Evolutionary conservation across 2,329 filamentous ascomycete species (phyloP).

Genomic region (Pestalotiopsis sp.): DNA sequence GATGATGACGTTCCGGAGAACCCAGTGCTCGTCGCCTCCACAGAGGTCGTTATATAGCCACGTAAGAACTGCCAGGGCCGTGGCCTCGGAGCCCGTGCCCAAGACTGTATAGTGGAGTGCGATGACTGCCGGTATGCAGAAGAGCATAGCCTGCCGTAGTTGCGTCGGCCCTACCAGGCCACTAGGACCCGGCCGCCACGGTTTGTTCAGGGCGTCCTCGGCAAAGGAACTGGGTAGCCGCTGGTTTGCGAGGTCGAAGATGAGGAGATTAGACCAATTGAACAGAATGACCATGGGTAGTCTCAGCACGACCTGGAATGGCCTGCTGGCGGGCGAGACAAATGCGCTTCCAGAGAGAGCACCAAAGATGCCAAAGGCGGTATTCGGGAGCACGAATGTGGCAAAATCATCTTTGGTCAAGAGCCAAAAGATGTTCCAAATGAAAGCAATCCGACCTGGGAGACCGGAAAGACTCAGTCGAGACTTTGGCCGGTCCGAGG

Average conservation of each 20-base stretch:
- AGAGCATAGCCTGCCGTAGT: background rate
- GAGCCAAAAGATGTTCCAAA: no score
- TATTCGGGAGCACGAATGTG: slow-evolving; percentile 31
- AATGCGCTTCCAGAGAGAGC: slow-evolving; percentile 21
- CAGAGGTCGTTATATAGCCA: background rate
- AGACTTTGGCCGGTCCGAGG: no score
- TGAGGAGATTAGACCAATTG: slow-evolving; percentile 30
- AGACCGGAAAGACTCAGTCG: no score
- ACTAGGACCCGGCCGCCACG: slow-evolving; percentile 31
- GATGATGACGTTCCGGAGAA: background rate
- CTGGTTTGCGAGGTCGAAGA: slow-evolving; percentile 35
- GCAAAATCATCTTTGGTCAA: slow-evolving; percentile 29
- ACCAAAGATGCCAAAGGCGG: slow-evolving; percentile 33
- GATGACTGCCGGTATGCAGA: background rate
- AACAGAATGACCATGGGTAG: slow-evolving; percentile 18
- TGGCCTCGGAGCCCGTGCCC: background rate
- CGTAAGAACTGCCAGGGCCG: background rate
- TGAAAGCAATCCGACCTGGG: no score
- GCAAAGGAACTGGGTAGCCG: slow-evolving; percentile 27
- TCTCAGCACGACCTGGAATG: background rate
- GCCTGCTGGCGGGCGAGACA: background rate
- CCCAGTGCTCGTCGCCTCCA: background rate
- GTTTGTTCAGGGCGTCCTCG: slow-evolving; percentile 36
- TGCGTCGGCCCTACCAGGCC: background rate
- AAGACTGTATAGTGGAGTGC: background rate